A percentile compares a stretch with the other conserved stretches of the same genome.
Conservation (phyloP, 1,284 basidiomycete genomes). For the Ceratobasidium sp. region DNA sequence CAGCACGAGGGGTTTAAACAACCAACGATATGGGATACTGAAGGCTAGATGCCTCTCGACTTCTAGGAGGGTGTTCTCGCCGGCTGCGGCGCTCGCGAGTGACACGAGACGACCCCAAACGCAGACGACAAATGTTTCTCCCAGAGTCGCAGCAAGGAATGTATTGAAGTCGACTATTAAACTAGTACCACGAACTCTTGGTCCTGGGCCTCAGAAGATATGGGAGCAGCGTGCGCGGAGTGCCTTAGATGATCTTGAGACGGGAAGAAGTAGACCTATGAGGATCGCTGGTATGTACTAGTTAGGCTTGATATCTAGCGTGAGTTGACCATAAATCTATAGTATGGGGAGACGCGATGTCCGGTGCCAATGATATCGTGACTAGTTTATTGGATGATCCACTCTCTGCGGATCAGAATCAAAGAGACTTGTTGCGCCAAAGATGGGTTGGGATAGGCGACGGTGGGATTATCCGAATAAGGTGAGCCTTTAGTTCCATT, state of each 20-base stretch:
- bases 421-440: constrained; percentile 33
- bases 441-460: constrained; percentile 6
- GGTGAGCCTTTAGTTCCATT: constrained; percentile 8
- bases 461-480: constrained; percentile 23
- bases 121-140: constrained; percentile 32
- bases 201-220: neutral
- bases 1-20: neutral
- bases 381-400: constrained; percentile 34
- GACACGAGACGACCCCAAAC: neutral
- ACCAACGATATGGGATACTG: neutral
- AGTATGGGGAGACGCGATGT: constrained; percentile 42
- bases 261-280: constrained; percentile 28
- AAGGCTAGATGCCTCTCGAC: neutral
- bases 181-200: constrained; percentile 30
- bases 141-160: constrained; percentile 39
- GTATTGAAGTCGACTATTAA: constrained; percentile 24
- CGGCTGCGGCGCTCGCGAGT: constrained; percentile 23
- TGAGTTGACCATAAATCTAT: neutral
- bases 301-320: neutral
- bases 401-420: constrained; percentile 28
- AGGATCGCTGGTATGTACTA: constrained; percentile 32
- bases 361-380: constrained; percentile 35
- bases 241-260: constrained; percentile 41
- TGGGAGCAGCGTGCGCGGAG: constrained; percentile 23
- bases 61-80: neutral